Evolutionary conservation across 257 asterid genomes (phyloP).

Genomic region (Osmanthus fragrans): DNA sequence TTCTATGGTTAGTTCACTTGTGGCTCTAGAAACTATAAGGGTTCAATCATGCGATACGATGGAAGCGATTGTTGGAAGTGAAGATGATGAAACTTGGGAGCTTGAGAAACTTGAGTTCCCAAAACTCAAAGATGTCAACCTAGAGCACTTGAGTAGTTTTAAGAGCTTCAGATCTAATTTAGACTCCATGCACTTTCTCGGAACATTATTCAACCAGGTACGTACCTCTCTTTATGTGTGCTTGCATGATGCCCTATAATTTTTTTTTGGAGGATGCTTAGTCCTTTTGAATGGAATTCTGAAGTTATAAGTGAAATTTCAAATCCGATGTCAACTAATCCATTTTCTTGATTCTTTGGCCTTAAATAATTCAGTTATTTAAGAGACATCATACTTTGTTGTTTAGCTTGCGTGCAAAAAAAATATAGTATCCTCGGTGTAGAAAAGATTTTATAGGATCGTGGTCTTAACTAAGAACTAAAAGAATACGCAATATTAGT

Average conservation of each 20-base stretch:
- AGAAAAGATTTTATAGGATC: no score
- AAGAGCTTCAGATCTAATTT: background rate
- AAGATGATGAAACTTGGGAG: background rate
- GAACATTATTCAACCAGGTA: background rate
- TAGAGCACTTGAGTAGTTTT: background rate
- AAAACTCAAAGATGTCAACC: background rate
- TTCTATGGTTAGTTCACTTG: background rate
- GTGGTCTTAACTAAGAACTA: no score
- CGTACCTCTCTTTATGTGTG: background rate
- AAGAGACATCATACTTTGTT: no score
- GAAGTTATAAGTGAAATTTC: no score
- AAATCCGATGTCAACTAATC: no score
- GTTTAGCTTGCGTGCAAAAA: no score
- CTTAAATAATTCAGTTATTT: no score
- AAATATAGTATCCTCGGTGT: no score
- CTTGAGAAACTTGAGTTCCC: background rate
- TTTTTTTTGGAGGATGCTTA: no score
- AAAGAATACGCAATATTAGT: no score
- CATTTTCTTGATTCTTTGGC: no score
- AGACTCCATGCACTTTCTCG: background rate
- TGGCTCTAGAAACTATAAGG: slow-evolving; percentile 7
- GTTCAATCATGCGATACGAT: background rate
- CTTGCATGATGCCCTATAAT: background rate
- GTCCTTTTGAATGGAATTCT: no score
- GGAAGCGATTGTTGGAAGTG: background rate